These are phyloP conservation scores for Saturnispora diversa DNA, from an alignment of 805 yeast species.

Conservation along the genomic window DNA sequence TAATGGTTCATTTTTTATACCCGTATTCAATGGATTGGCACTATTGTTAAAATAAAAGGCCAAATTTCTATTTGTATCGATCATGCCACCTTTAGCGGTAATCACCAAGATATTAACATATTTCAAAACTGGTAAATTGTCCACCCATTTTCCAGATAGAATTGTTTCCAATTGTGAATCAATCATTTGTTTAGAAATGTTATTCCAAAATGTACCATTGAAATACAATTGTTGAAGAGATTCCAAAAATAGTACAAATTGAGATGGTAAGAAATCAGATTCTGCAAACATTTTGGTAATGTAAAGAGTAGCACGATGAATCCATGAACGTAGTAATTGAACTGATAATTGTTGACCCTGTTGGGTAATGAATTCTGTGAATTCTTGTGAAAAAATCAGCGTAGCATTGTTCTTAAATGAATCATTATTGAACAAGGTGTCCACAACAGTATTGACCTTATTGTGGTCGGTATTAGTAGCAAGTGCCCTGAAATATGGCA, in stretches of 20 bases:
- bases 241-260: slow-evolving; percentile 27
- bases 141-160: slow-evolving; percentile 41
- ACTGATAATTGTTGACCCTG: not conserved
- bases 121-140: slow-evolving; percentile 34
- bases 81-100: slow-evolving; percentile 29
- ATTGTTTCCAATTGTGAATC: slow-evolving; percentile 62
- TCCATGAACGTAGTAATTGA: slow-evolving; percentile 39
- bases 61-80: slow-evolving; percentile 44
- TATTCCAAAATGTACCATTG: slow-evolving; percentile 30
- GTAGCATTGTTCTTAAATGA: slow-evolving; percentile 29
- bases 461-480: not conserved
- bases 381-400: slow-evolving; percentile 24
- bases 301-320: slow-evolving; percentile 48
- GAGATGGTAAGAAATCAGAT: slow-evolving; percentile 23
- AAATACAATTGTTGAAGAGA: slow-evolving; percentile 30
- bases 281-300: slow-evolving; percentile 61
- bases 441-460: not conserved
- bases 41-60: slow-evolving; percentile 58
- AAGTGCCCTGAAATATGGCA: slow-evolving; percentile 11
- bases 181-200: slow-evolving; percentile 38
- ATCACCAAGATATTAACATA: slow-evolving; percentile 36
- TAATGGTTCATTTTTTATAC: slow-evolving; percentile 16
- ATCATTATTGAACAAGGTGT: slow-evolving; percentile 11
- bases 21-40: slow-evolving; percentile 28
- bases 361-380: slow-evolving; percentile 12